These are phyloP conservation scores for Neoascochyta sp. DNA, from an alignment of 2,329 filamentous ascomycete species.

Conservation along the genomic window DNA sequence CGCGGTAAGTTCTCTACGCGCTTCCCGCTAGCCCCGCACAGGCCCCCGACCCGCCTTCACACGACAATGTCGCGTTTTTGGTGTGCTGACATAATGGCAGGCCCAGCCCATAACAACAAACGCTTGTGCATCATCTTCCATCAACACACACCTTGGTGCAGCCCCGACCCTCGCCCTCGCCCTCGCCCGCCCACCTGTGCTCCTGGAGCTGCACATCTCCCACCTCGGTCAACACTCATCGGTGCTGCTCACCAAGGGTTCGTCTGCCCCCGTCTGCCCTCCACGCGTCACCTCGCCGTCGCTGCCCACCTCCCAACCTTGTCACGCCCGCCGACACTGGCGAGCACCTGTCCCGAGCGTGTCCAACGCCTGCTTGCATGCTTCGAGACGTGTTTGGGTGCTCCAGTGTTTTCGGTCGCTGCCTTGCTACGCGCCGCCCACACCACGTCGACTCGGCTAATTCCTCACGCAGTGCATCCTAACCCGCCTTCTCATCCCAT, in stretches of 20 bases:
- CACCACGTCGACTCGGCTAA: conserved; percentile 23
- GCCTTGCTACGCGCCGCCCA: conserved; percentile 13
- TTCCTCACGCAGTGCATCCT: conserved; percentile 33
- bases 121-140: conserved; percentile 25
- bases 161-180: conserved; percentile 19
- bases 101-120: conserved; percentile 37
- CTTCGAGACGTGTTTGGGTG: conserved; percentile 14
- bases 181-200: conserved; percentile 22
- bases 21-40: conserved; percentile 26
- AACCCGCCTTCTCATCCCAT: conserved; percentile 33
- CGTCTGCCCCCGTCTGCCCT: conserved; percentile 22
- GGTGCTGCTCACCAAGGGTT: conserved; percentile 27
- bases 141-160: conserved; percentile 38
- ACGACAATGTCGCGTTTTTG: too few species aligned
- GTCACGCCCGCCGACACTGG: conserved; percentile 28
- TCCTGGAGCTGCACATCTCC: conserved; percentile 33
- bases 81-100: too few species aligned
- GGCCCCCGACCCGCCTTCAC: too few species aligned
- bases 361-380: conserved; percentile 17
- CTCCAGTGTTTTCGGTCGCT: conserved; percentile 23
- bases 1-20: conserved; percentile 31
- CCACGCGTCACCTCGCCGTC: conserved; percentile 33
- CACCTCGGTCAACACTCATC: conserved; percentile 24
- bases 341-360: conserved; percentile 23
- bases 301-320: conserved; percentile 28